phyloP scores from a whole-genome alignment of 257 asterid species.

The Mitragyna speciosa region DNA sequence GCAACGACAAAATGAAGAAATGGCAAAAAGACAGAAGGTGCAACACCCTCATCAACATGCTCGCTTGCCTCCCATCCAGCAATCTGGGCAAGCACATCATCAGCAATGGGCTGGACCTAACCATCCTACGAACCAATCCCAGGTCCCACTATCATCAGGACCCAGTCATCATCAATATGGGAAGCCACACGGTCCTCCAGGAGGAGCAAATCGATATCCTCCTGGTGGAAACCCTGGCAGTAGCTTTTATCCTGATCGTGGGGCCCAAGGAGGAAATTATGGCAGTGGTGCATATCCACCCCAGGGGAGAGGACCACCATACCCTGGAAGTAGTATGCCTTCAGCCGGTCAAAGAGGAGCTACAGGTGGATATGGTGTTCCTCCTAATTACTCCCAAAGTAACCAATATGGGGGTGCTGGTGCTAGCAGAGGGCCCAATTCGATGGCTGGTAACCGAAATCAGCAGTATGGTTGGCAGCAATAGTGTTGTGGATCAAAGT shows the following conservation, averaged over 20 bases:
- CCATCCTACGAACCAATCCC: conserved; percentile 60
- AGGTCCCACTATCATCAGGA: conserved; percentile 52
- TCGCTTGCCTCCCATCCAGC: conserved; percentile 87
- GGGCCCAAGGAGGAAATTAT: conserved; percentile 63
- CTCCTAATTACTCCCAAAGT: conserved; percentile 65
- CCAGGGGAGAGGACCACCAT: conserved; percentile 67
- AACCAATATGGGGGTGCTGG: conserved; percentile 73
- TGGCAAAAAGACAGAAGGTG: conserved; percentile 75
- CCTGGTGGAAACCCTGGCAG: conserved; percentile 54
- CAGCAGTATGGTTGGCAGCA: conserved; percentile 94
- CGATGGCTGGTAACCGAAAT: conserved; percentile 61
- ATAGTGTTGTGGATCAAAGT: conserved; percentile 28
- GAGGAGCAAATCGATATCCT: conserved; percentile 71
- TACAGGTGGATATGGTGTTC: conserved; percentile 59
- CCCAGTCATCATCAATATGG: conserved; percentile 71
- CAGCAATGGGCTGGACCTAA: conserved; percentile 65
- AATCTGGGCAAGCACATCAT: conserved; percentile 62
- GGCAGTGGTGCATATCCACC: conserved; percentile 61
- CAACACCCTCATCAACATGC: conserved; percentile 82
- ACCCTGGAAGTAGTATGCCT: conserved; percentile 55
- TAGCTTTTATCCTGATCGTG: conserved; percentile 80
- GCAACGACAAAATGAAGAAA: conserved; percentile 82
- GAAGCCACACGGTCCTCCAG: conserved; percentile 77
- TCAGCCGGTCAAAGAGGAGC: conserved; percentile 64
- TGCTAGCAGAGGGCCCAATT: conserved; percentile 57